Evolutionary conservation across 1,284 basidiomycete species (phyloP).

Genomic region (Melampsora americana): DNA sequence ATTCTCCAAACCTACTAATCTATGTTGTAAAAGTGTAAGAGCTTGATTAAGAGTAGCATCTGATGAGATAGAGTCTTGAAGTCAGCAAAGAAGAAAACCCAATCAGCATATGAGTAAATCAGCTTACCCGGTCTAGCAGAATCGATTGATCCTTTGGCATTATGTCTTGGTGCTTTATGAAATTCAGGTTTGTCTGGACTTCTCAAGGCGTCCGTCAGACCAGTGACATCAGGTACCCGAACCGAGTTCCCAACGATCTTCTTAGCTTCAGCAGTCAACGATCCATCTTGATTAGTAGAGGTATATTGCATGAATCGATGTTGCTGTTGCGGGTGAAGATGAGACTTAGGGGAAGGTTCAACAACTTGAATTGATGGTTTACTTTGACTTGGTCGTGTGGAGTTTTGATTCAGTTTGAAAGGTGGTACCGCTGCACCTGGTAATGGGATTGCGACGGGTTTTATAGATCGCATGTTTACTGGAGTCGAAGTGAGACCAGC

Average conservation of each 20-base stretch:
- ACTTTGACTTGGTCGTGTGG: background rate
- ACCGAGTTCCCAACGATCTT: conserved; percentile 31
- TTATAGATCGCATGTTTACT: background rate
- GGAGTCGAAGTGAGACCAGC: conserved; percentile 28
- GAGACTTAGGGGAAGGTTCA: conserved; percentile 5
- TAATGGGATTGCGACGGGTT: background rate
- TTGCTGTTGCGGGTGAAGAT: background rate
- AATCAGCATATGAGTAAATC: too few relatives aligned
- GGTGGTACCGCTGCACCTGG: background rate
- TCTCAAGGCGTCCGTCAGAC: conserved; percentile 34
- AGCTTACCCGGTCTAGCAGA: conserved; percentile 27
- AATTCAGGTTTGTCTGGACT: conserved; percentile 37
- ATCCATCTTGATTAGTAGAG: conserved; percentile 11
- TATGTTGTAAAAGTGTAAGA: conserved; percentile 11
- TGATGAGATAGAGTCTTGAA: background rate
- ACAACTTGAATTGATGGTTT: conserved; percentile 28
- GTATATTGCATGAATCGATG: background rate
- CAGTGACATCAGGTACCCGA: conserved; percentile 42
- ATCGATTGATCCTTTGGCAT: background rate
- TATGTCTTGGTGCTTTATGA: background rate
- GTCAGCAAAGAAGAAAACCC: background rate
- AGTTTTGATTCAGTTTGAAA: conserved; percentile 6
- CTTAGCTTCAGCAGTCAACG: conserved; percentile 19
- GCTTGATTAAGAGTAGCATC: conserved; percentile 39
- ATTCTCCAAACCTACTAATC: conserved; percentile 23